Evolutionary conservation across 176 grass and related monocot species (phyloP).

Genomic region (Lolium perenne): DNA sequence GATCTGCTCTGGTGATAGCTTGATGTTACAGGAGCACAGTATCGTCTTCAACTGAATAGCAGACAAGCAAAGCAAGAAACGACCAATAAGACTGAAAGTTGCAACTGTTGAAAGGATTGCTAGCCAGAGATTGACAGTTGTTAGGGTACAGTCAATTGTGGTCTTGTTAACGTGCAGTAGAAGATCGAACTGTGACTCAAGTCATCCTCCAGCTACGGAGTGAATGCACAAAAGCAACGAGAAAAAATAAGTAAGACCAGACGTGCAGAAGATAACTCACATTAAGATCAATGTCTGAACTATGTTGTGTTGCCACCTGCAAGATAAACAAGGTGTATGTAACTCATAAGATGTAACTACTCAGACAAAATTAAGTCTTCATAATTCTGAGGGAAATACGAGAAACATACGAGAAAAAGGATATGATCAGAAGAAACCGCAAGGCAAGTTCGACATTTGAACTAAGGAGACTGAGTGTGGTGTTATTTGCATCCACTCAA

Average conservation of each 20-base stretch:
- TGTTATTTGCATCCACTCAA: constrained; percentile 86
- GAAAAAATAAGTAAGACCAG: neutral
- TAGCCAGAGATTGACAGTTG: neutral
- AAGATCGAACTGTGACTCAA: neutral
- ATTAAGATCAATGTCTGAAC: constrained; percentile 81
- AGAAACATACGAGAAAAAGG: constrained; percentile 79
- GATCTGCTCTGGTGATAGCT: constrained; percentile 69
- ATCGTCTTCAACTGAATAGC: constrained; percentile 77
- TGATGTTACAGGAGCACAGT: constrained; percentile 63
- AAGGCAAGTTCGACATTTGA: constrained; percentile 81
- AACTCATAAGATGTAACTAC: constrained; percentile 18
- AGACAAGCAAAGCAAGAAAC: constrained; percentile 8
- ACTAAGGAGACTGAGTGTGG: constrained; percentile 77
- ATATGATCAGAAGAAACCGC: constrained; percentile 94
- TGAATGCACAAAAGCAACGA: too few species aligned
- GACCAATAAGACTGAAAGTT: neutral
- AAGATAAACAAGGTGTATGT: constrained; percentile 17
- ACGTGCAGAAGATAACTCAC: constrained; percentile 51
- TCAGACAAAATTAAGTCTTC: constrained; percentile 15
- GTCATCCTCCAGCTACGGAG: too few species aligned
- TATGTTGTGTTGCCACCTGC: constrained; percentile 82
- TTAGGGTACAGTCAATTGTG: neutral
- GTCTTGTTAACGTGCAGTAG: neutral
- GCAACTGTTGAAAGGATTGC: neutral
- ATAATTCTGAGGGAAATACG: neutral